phyloP scores from a whole-genome alignment of 768 basidiomycete species.

The Serpula lacrymans region DNA sequence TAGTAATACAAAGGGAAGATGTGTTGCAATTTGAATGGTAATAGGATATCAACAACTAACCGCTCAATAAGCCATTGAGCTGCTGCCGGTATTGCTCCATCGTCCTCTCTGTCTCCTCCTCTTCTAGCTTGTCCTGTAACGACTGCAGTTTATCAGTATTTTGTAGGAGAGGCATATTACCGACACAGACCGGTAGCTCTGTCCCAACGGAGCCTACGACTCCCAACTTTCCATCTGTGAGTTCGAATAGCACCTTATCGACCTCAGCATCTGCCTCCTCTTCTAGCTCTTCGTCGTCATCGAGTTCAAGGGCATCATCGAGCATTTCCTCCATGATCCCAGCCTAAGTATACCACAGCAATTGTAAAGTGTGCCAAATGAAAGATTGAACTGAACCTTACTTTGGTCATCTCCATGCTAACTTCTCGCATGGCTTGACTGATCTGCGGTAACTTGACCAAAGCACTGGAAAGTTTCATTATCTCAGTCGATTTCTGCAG shows the following conservation, averaged over 20 bases:
- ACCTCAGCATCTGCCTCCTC: constrained; percentile 98
- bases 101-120: constrained; percentile 81
- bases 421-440: constrained; percentile 93
- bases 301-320: constrained; percentile 86
- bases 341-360: constrained; percentile 50
- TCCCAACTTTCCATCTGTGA: constrained; percentile 96
- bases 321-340: constrained; percentile 99
- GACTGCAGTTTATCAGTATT: constrained; percentile 36
- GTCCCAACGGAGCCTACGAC: constrained; percentile 70
- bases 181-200: constrained; percentile 67
- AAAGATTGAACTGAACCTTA: constrained; percentile 24
- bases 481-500: constrained; percentile 98
- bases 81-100: constrained; percentile 91
- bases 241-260: constrained; percentile 91
- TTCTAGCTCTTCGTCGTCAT: constrained; percentile 92
- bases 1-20: constrained; percentile 8
- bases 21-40: not conserved
- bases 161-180: constrained; percentile 4
- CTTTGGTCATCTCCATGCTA: constrained; percentile 99
- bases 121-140: constrained; percentile 59
- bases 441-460: constrained; percentile 90
- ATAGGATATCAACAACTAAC: constrained; percentile 11
- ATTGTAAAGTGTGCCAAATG: not conserved
- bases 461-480: constrained; percentile 94
- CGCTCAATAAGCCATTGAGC: constrained; percentile 79